Evolutionary conservation across 805 yeast genomes (phyloP).

Genomic region (Candida ascalaphidarum): DNA sequence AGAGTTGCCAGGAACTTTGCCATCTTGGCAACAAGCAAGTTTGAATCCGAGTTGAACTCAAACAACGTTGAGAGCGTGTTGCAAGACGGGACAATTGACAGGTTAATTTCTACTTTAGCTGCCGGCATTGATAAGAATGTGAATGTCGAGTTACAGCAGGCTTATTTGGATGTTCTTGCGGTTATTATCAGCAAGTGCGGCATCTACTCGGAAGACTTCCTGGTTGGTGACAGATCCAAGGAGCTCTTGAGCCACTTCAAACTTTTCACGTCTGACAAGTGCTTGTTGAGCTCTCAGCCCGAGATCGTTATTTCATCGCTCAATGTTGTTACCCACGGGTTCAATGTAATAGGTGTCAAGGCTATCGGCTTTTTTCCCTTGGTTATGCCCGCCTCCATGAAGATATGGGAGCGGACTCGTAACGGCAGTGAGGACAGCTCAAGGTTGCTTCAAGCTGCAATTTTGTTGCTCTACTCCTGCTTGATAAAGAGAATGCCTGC

Average conservation of each 20-base stretch:
- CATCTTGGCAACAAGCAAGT: conserved; percentile 54
- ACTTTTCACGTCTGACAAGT: conserved; percentile 38
- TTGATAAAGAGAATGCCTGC: conserved; percentile 79
- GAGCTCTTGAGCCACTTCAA: conserved; percentile 42
- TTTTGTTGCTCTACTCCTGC: conserved; percentile 63
- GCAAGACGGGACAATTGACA: conserved; percentile 43
- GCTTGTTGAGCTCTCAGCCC: conserved; percentile 46
- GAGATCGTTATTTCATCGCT: conserved; percentile 70
- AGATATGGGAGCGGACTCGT: conserved; percentile 41
- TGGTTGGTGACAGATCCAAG: conserved; percentile 34
- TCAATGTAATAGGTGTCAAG: conserved; percentile 76
- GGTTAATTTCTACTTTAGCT: conserved; percentile 43
- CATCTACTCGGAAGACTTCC: conserved; percentile 11
- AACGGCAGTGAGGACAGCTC: conserved; percentile 8
- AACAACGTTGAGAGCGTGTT: conserved; percentile 29
- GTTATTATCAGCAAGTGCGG: conserved; percentile 58
- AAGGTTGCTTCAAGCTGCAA: conserved; percentile 55
- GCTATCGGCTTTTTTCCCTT: conserved; percentile 78
- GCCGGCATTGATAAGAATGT: conserved; percentile 23
- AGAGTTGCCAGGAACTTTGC: conserved; percentile 56
- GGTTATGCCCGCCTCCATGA: conserved; percentile 67
- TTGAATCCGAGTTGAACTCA: conserved; percentile 55
- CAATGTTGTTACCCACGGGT: conserved; percentile 59
- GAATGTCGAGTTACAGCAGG: conserved; percentile 51
- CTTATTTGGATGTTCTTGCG: conserved; percentile 61